These are phyloP conservation scores for Tephrocybe rancida DNA, from an alignment of 768 basidiomycete genomes.

Conservation along the genomic window DNA sequence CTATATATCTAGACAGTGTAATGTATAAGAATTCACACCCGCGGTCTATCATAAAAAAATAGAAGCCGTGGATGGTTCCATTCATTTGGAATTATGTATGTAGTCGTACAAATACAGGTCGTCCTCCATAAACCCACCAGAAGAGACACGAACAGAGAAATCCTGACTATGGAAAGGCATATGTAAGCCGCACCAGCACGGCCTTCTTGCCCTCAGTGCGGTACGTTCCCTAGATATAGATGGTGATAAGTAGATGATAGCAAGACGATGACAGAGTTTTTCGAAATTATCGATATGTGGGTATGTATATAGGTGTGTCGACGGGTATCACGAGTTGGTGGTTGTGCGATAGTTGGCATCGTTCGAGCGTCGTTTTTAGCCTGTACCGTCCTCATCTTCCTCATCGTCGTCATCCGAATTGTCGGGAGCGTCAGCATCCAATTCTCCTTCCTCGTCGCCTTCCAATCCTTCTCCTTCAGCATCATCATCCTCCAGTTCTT, in stretches of 20 bases:
- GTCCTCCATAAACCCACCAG: neutral
- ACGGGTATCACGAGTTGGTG: too few relatives aligned
- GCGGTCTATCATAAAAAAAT: too few relatives aligned
- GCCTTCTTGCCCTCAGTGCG: too few relatives aligned
- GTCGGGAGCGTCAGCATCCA: slow-evolving; percentile 17
- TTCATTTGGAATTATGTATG: neutral
- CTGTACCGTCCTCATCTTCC: slow-evolving; percentile 13
- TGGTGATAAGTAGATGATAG: neutral
- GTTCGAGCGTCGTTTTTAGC: slow-evolving; percentile 1
- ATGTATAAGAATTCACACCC: neutral
- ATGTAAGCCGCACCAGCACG: too few relatives aligned
- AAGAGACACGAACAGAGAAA: neutral
- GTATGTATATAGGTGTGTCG: too few relatives aligned
- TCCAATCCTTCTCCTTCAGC: slow-evolving; percentile 26
- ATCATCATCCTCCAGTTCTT: slow-evolving; percentile 23
- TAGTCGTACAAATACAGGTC: slow-evolving; percentile 5
- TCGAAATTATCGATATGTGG: too few relatives aligned
- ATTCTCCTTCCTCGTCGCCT: slow-evolving; percentile 19
- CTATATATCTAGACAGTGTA: neutral
- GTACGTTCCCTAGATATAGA: neutral
- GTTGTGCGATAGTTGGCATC: too few relatives aligned
- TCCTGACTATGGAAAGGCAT: neutral
- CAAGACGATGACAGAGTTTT: too few relatives aligned
- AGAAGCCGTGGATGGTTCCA: too few relatives aligned
- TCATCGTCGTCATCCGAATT: slow-evolving; percentile 20